Percentiles rank a stretch among this genome's conserved stretches.
Evolutionary conservation across 2,329 filamentous ascomycete genomes (phyloP).

Genomic region (Neoascochyta sp.): DNA sequence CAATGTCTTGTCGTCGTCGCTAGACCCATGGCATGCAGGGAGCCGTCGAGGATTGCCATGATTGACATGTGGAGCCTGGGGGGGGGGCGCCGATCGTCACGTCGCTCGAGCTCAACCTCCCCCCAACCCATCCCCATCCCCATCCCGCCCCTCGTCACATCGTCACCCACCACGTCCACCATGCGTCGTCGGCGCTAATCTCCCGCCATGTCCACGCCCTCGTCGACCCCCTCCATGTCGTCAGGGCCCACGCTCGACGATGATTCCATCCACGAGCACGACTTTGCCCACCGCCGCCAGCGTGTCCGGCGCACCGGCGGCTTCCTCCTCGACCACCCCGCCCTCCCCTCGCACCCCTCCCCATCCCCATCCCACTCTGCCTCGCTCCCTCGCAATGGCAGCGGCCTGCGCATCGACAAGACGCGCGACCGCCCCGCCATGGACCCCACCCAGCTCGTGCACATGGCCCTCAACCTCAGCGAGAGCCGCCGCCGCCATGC

Average conservation of each 20-base stretch:
- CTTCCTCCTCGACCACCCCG: slow-evolving; percentile 47
- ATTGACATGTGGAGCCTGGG: too few relatives aligned
- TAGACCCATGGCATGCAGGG: too few relatives aligned
- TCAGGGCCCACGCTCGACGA: slow-evolving; percentile 17
- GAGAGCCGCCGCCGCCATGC: slow-evolving; percentile 68
- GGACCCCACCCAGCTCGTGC: slow-evolving; percentile 86
- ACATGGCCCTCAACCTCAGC: slow-evolving; percentile 84
- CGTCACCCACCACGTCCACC: too few relatives aligned
- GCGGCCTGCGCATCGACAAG: slow-evolving; percentile 6
- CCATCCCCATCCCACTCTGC: slow-evolving; percentile 1
- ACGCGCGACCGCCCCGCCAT: slow-evolving; percentile 54
- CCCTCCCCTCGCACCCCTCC: slow-evolving; percentile 29
- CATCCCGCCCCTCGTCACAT: too few relatives aligned
- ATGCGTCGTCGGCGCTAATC: too few relatives aligned
- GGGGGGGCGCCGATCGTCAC: too few relatives aligned
- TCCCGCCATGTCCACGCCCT: too few relatives aligned
- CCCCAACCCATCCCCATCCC: too few relatives aligned
- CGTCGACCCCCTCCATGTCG: too few relatives aligned
- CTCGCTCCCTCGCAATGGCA: slow-evolving; percentile 9
- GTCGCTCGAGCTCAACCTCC: too few relatives aligned
- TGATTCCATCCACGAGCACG: slow-evolving; percentile 28
- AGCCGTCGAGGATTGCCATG: too few relatives aligned
- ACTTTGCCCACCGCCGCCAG: slow-evolving; percentile 31
- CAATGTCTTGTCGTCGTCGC: too few relatives aligned
- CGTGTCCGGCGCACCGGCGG: slow-evolving; percentile 38